Conservation (phyloP, 768 basidiomycete species). For the Lactarius pseudohatsudake region DNA sequence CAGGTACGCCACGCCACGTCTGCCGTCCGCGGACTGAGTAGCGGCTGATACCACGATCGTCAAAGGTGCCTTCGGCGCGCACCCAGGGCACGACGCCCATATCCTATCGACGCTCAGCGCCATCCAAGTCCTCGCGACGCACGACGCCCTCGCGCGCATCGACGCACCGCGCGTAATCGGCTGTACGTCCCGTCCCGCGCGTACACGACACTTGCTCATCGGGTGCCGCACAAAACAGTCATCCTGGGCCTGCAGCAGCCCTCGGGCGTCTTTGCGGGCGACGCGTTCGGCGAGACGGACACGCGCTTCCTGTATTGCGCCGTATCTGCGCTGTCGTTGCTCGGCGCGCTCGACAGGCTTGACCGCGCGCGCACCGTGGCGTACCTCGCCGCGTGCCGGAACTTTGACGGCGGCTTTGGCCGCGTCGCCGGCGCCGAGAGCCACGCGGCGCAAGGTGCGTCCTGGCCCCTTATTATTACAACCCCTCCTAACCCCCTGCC, state of each 20-base stretch:
- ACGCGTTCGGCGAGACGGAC: conserved; percentile 88
- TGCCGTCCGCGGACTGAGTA: no score
- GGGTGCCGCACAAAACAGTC: conserved; percentile 47
- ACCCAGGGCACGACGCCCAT: conserved; percentile 92
- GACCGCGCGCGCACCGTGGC: conserved; percentile 64
- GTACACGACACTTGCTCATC: background rate
- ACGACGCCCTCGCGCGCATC: conserved; percentile 73
- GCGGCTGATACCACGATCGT: background rate
- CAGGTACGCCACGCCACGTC: conserved; percentile 48
- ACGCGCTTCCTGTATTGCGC: conserved; percentile 91
- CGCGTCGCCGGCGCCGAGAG: conserved; percentile 82
- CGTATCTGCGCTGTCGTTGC: conserved; percentile 76
- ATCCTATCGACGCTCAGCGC: conserved; percentile 84
- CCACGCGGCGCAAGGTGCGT: conserved; percentile 83
- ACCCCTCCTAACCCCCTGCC: no score
- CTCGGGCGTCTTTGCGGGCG: conserved; percentile 88
- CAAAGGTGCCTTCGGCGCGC: conserved; percentile 86
- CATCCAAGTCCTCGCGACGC: conserved; percentile 86
- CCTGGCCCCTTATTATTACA: no score
- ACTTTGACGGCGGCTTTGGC: conserved; percentile 97
- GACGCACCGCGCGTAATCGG: conserved; percentile 68
- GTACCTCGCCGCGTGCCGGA: conserved; percentile 77
- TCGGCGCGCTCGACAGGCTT: conserved; percentile 70
- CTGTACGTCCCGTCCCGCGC: conserved; percentile 50
- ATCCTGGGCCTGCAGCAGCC: conserved; percentile 81